A percentile compares a stretch with the other conserved stretches of the same genome.
Conservation (phyloP, 2,329 filamentous ascomycete species). For the Colletotrichum sp. region DNA sequence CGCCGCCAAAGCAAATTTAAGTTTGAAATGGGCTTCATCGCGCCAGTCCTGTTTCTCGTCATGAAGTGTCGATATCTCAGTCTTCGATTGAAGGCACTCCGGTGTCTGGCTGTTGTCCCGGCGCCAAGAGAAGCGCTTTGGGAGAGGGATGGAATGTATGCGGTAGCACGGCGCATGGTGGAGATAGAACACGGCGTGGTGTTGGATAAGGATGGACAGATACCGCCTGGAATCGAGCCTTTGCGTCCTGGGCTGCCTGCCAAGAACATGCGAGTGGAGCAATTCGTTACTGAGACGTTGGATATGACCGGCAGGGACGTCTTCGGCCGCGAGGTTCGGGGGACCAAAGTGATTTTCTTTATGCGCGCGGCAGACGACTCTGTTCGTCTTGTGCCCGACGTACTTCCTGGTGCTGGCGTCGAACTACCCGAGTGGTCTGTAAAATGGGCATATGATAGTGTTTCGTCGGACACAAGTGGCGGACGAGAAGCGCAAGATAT, state of each 20-base stretch:
- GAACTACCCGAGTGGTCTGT: background rate
- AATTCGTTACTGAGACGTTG: background rate
- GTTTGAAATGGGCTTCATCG: slow-evolving; percentile 12
- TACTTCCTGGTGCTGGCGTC: background rate
- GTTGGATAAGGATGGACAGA: background rate
- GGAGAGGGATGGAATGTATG: slow-evolving; percentile 9
- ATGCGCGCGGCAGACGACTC: background rate
- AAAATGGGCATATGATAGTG: background rate
- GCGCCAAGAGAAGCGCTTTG: slow-evolving; percentile 23
- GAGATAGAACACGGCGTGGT: slow-evolving; percentile 14
- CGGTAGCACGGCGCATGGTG: background rate
- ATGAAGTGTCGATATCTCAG: slow-evolving; percentile 28
- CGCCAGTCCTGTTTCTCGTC: background rate
- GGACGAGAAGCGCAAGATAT: background rate
- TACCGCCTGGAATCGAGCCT: background rate
- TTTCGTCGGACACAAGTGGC: background rate
- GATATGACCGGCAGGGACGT: background rate
- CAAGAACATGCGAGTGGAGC: background rate
- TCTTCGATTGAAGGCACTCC: slow-evolving; percentile 39
- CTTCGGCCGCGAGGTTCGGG: background rate
- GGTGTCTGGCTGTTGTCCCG: slow-evolving; percentile 25
- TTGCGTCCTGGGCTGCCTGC: background rate
- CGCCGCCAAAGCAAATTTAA: background rate
- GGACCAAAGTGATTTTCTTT: background rate
- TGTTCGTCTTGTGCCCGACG: background rate